These are phyloP conservation scores for Spiromastix sp. DNA, from an alignment of 2,329 filamentous ascomycete species.

Conservation along the genomic window DNA sequence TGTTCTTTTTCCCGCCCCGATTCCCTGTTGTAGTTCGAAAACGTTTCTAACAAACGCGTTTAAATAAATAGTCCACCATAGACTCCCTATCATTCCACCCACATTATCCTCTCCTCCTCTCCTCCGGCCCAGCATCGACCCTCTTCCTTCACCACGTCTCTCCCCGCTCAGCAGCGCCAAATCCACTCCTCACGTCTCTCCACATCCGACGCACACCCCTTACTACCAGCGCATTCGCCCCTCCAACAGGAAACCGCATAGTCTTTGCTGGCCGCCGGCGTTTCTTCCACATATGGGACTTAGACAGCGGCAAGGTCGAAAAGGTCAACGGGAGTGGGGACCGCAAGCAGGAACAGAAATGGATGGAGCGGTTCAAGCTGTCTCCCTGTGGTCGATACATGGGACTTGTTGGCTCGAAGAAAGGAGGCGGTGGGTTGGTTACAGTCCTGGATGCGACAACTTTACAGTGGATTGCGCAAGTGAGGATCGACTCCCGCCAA, in stretches of 20 bases:
- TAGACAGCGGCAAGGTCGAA: constrained; percentile 68
- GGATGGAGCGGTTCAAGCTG: constrained; percentile 82
- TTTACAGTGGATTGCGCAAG: constrained; percentile 78
- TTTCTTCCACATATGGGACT: constrained; percentile 92
- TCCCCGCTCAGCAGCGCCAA: constrained; percentile 64
- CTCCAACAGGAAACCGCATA: constrained; percentile 62
- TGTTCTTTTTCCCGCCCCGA: neutral
- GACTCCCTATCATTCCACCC: constrained; percentile 85
- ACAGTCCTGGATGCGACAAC: constrained; percentile 73
- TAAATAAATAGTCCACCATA: constrained; percentile 50
- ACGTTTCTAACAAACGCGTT: constrained; percentile 7
- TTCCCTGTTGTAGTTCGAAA: too few relatives aligned
- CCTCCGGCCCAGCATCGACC: constrained; percentile 74
- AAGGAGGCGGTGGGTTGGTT: constrained; percentile 78
- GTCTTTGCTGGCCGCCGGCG: constrained; percentile 79
- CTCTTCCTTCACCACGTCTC: constrained; percentile 84
- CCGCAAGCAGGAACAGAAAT: constrained; percentile 66
- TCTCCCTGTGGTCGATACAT: constrained; percentile 82
- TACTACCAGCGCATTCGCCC: constrained; percentile 70
- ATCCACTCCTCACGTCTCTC: constrained; percentile 81
- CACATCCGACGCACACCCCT: constrained; percentile 80
- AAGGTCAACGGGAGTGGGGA: constrained; percentile 67
- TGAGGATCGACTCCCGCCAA: constrained; percentile 67
- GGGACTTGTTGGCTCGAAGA: constrained; percentile 66
- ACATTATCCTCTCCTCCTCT: constrained; percentile 75